Conservation (phyloP, 139 green algal genomes). For the Chlamydomonas sphaeroides region DNA sequence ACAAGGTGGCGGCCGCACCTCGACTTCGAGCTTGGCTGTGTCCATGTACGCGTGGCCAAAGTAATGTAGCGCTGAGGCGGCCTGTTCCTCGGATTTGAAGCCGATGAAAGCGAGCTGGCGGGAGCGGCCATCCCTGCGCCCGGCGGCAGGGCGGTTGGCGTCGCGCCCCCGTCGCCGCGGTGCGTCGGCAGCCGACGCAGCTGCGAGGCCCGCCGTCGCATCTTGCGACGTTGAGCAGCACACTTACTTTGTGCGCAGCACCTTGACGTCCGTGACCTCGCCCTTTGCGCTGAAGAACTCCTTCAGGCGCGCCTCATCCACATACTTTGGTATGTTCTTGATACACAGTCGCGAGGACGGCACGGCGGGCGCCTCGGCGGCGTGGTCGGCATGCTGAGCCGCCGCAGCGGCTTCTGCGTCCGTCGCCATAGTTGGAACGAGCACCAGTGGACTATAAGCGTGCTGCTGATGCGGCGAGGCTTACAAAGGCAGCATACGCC, state of each 20-base stretch:
- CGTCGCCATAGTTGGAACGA: neutral
- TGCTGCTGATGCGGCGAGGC: too few species aligned
- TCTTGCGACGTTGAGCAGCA: too few species aligned
- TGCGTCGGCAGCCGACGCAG: too few species aligned
- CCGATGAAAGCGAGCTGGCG: conserved; percentile 96
- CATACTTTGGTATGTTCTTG: conserved; percentile 94
- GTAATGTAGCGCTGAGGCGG: conserved; percentile 81
- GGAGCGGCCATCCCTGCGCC: conserved; percentile 91
- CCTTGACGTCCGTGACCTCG: conserved; percentile 94
- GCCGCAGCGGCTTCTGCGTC: too few species aligned
- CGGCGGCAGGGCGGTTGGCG: too few species aligned
- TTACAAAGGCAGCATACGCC: too few species aligned
- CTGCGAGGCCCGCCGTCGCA: neutral
- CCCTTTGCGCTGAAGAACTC: conserved; percentile 83
- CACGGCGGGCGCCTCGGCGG: conserved; percentile 3
- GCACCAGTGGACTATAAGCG: too few species aligned
- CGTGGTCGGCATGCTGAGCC: too few species aligned
- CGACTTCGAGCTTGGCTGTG: conserved; percentile 58
- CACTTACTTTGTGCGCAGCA: conserved; percentile 87
- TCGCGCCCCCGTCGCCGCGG: too few species aligned
- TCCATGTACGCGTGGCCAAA: conserved; percentile 94
- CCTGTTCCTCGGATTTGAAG: conserved; percentile 82
- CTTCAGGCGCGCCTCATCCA: conserved; percentile 79
- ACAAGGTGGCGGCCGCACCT: too few species aligned
- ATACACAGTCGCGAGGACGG: conserved; percentile 83